Evolutionary conservation across 345 rosid species (phyloP), one percentile per base, ranked within the genome.

Genomic region (Linum lewisii): DNA sequence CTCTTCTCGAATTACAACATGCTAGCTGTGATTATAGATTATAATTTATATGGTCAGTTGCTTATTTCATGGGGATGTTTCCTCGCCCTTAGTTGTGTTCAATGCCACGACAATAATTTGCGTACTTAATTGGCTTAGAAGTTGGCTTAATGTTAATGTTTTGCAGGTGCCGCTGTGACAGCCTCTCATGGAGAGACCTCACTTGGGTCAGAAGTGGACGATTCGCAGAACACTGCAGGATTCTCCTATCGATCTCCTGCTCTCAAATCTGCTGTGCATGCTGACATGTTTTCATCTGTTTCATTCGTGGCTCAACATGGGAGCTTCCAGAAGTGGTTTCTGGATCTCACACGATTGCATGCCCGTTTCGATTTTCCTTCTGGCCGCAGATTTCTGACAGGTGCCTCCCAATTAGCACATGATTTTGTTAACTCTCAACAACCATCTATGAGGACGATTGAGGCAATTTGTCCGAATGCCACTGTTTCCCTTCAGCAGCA

Each of bases 401-500:
- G 85, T 24, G 86, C 87, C 49, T 65, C 76, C 25, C 79, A 49
- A 45, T 69, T 86, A 44, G 83, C 87, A 24, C 86, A 79, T 71
- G 89, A 84, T 57, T 66, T 81, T 67, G 54, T 83, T 42, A 73
- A 81, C 70, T 85, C 95, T 24, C 82, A 59, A 49, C 84, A 66
- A 73, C 97, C 89, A 56, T 73, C 61, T 36, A 19, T 73, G 62
- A 86, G 75, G 62, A 72, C 85, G 18, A 56, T 87, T 63, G 81
- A 75, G 66, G 79, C 78, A 29, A 70, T 87, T 61, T 79, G 87
- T 75, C 99, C 96, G 26, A 73, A 66, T 29, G 78, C 78, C 59
- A 68, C 72, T 24, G 26, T 93, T 70, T 93, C 97, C 63, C 65
- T 93, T 65, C 99, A 87, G 71, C 99, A 93, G 67, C 99, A 89